phyloP scores from a whole-genome alignment of 164 flowering plant genomes.

The Aristolochia californica region DNA sequence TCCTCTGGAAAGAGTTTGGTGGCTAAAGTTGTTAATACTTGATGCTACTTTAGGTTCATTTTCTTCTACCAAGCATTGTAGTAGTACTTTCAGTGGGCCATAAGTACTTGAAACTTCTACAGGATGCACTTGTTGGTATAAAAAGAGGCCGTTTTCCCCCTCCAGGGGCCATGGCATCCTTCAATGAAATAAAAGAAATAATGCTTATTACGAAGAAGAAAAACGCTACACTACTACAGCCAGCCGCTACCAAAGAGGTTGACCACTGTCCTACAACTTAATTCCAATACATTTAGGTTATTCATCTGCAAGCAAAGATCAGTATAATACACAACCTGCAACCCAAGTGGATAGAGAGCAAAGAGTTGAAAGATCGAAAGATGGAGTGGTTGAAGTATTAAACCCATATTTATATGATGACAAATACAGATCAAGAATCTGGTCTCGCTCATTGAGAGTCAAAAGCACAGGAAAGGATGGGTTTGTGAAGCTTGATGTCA shows the following conservation, averaged over 20 bases:
- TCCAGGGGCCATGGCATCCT: slow-evolving; percentile 88
- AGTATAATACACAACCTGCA: slow-evolving; percentile 17
- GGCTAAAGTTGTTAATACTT: not conserved
- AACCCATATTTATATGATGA: slow-evolving; percentile 48
- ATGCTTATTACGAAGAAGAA: slow-evolving; percentile 80
- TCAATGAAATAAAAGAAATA: slow-evolving; percentile 80
- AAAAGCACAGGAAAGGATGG: slow-evolving; percentile 90
- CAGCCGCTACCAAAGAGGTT: slow-evolving; percentile 37
- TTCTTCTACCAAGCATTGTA: too few relatives aligned
- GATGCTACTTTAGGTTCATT: too few relatives aligned
- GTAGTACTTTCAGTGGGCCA: not conserved
- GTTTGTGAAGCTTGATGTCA: slow-evolving; percentile 77
- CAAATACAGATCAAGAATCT: slow-evolving; percentile 39
- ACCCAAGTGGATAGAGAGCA: slow-evolving; percentile 27
- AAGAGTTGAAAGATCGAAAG: slow-evolving; percentile 29
- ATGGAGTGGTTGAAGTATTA: slow-evolving; percentile 61
- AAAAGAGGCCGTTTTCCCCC: slow-evolving; percentile 85
- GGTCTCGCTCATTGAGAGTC: slow-evolving; percentile 80
- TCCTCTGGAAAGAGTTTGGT: not conserved
- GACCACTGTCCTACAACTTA: not conserved
- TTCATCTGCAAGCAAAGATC: slow-evolving; percentile 31
- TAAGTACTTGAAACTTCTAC: slow-evolving; percentile 15
- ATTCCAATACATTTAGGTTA: slow-evolving; percentile 15
- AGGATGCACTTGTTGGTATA: slow-evolving; percentile 81
- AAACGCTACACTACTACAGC: slow-evolving; percentile 41